phyloP scores from a whole-genome alignment of 2,329 filamentous ascomycete genomes.

The Leptographium lundbergii region DNA sequence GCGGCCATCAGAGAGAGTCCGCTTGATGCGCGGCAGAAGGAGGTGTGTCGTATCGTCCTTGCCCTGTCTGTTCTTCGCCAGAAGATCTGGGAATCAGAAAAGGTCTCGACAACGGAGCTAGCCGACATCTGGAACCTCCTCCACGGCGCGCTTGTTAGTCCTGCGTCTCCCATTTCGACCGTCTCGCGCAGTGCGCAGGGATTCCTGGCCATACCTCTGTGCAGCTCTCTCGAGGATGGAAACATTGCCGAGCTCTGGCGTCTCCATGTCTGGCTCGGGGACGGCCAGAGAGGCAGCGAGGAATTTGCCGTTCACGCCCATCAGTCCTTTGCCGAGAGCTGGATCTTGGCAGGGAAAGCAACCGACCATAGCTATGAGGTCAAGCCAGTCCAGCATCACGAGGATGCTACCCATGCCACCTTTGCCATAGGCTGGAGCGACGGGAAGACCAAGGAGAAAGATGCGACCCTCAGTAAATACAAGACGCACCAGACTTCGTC shows the following conservation, averaged over 20 bases:
- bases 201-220: conserved; percentile 22
- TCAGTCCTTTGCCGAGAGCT: conserved; percentile 22
- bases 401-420: conserved; percentile 17
- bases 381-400: conserved; percentile 6
- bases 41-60: not conserved
- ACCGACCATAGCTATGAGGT: conserved; percentile 18
- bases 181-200: conserved; percentile 20
- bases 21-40: not conserved
- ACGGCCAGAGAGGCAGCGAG: conserved; percentile 16
- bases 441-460: conserved; percentile 9
- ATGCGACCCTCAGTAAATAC: conserved; percentile 10
- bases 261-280: conserved; percentile 23
- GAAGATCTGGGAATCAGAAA: not conserved
- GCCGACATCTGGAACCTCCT: not conserved
- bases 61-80: not conserved
- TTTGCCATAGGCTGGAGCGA: conserved; percentile 18
- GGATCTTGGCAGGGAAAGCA: conserved; percentile 22
- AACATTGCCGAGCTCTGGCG: conserved; percentile 22
- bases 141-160: not conserved
- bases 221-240: conserved; percentile 19
- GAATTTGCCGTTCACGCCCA: conserved; percentile 21
- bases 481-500: conserved; percentile 17
- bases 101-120: not conserved
- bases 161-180: not conserved
- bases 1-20: not conserved